Conservation (phyloP, 768 basidiomycete species). For the Pulveroboletus sp. region DNA sequence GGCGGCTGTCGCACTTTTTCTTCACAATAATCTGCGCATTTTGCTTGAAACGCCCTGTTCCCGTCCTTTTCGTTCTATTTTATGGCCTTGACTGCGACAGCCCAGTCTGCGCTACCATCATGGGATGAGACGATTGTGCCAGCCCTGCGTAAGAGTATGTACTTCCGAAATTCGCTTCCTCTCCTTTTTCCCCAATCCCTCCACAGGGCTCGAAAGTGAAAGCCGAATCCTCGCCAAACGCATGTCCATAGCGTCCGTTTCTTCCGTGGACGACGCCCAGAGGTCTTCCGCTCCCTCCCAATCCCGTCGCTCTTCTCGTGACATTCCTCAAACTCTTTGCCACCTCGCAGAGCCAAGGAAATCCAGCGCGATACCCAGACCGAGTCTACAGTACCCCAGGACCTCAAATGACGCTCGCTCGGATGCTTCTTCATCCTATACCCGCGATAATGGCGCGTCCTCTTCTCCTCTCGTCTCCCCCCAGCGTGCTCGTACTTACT, state of each 20-base stretch:
- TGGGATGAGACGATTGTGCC: constrained; percentile 87
- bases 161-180: neutral
- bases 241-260: constrained; percentile 68
- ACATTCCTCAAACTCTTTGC: constrained; percentile 15
- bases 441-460: constrained; percentile 27
- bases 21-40: neutral
- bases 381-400: constrained; percentile 38
- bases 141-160: constrained; percentile 69
- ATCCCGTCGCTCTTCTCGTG: constrained; percentile 16
- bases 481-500: constrained; percentile 60
- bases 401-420: constrained; percentile 24
- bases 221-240: constrained; percentile 73
- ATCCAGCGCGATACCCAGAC: constrained; percentile 43
- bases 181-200: neutral
- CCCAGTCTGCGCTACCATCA: constrained; percentile 40
- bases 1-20: neutral
- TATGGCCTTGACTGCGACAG: constrained; percentile 42
- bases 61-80: neutral
- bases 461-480: constrained; percentile 29
- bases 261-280: constrained; percentile 46
- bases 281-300: constrained; percentile 18
- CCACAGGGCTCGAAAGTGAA: constrained; percentile 71
- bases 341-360: constrained; percentile 33
- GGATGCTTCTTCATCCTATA: constrained; percentile 21
- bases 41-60: neutral